Evolutionary conservation across 2,329 filamentous ascomycete species (phyloP), one percentile per base, ranked within the genome.

Genomic region (Pyrenochaeta sp.): DNA sequence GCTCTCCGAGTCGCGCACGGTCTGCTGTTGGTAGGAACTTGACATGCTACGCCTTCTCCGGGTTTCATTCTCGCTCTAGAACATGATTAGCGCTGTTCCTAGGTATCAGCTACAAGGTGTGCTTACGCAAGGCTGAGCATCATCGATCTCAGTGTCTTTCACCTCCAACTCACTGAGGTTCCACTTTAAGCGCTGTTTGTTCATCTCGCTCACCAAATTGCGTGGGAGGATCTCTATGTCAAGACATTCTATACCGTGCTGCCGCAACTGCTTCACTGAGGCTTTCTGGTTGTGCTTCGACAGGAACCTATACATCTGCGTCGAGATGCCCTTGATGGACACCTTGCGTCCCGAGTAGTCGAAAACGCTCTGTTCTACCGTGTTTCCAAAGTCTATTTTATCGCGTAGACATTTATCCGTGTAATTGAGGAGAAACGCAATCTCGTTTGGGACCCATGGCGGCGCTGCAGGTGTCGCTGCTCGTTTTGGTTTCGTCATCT

Each of bases 391-490:
- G 25, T 47, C 22, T 6, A 25, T n/a, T 1, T 15, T 25, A 9
- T 46, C 12, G 7, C 39, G 24, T 6, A 51, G 27, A 30, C 58
- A 61, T 8, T 27, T 24, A 27, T 57, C 50, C 9, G 32, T 9
- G 25, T 53, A 54, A 28, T 51, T 57, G 13, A 61, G 32, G 2
- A 61, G 40, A 43, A 54, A 50, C 4, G 58, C 54, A 10, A 44
- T 24, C 15, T 61, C 54, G 7, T 24, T 24, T 19, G 19, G 24
- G 5, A n/a, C 27, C 56, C 56, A 58, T 37, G 6, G 24, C 15
- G 22, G 13, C 42, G 19, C 19, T 19, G 42, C 9, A 28, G 42
- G 42, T 45, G 6, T 36, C 8, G 8, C 10, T 3, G 32, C 32
- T 36, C 32, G 32, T 13, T 8, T 36, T 12, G 32, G 8, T 36